These are phyloP conservation scores for Agapanthus africanus DNA, from an alignment of 106 monocot genomes.

Conservation along the genomic window DNA sequence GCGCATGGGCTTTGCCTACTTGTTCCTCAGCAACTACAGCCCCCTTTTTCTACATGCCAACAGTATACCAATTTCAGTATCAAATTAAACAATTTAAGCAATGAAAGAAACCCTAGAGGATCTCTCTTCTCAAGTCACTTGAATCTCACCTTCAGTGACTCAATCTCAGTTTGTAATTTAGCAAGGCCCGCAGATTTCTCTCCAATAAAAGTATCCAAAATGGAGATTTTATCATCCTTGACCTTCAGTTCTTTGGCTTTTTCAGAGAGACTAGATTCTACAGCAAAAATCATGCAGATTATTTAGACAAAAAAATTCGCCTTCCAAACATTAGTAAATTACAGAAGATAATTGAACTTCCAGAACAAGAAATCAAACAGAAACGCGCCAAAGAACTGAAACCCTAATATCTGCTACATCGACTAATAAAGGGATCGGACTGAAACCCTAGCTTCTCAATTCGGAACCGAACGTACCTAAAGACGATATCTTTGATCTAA, in stretches of 20 bases:
- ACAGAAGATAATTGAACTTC: too few species aligned
- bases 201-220: constrained; percentile 25
- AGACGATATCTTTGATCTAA: constrained; percentile 25
- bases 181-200: constrained; percentile 35
- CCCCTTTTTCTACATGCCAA: constrained; percentile 36
- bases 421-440: background rate
- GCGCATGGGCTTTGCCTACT: constrained; percentile 37
- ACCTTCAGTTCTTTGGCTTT: constrained; percentile 29
- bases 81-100: background rate
- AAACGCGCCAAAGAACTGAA: background rate
- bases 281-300: constrained; percentile 9
- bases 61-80: background rate
- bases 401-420: background rate
- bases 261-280: constrained; percentile 37
- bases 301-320: background rate
- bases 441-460: constrained; percentile 5
- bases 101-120: background rate
- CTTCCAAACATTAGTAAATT: too few species aligned
- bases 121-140: background rate
- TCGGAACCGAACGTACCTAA: constrained; percentile 18
- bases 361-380: background rate
- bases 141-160: constrained; percentile 30
- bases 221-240: constrained; percentile 36
- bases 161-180: constrained; percentile 28
- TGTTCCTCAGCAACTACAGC: constrained; percentile 23